Evolutionary conservation across 2,329 filamentous ascomycete genomes (phyloP).

Genomic region (Talaromyces sp.): DNA sequence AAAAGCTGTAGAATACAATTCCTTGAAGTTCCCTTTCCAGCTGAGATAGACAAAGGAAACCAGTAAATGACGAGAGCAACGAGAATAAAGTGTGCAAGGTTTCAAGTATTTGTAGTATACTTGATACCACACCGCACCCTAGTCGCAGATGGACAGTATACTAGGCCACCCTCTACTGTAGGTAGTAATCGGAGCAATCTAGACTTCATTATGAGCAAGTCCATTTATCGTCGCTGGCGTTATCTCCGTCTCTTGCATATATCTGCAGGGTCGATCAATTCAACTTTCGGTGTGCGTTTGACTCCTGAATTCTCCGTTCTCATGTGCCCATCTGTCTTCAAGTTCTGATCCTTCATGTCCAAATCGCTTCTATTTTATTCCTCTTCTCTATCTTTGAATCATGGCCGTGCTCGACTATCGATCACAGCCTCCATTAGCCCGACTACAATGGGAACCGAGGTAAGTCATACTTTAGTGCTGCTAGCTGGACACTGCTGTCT

Average conservation of each 20-base stretch:
- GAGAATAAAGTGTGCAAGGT: too few species aligned
- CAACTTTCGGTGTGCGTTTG: conserved; percentile 8
- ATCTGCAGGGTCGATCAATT: neutral
- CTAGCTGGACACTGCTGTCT: too few species aligned
- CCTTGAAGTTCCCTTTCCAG: too few species aligned
- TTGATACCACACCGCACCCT: too few species aligned
- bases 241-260: neutral
- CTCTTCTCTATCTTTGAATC: neutral
- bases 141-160: too few species aligned
- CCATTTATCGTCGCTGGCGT: neutral
- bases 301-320: neutral
- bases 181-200: too few species aligned
- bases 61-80: too few species aligned
- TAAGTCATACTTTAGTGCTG: conserved; percentile 19
- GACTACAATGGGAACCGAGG: conserved; percentile 38
- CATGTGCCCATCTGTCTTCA: neutral
- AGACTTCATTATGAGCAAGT: neutral
- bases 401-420: conserved; percentile 15
- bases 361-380: neutral
- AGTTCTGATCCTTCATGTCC: neutral
- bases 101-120: too few species aligned
- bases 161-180: too few species aligned
- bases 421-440: conserved; percentile 28
- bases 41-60: too few species aligned
- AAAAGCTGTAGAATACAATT: too few species aligned